A percentile compares a stretch with the other conserved stretches of the same genome.
phyloP scores from a whole-genome alignment of 345 rosid genomes.

The Aegle marmelos region DNA sequence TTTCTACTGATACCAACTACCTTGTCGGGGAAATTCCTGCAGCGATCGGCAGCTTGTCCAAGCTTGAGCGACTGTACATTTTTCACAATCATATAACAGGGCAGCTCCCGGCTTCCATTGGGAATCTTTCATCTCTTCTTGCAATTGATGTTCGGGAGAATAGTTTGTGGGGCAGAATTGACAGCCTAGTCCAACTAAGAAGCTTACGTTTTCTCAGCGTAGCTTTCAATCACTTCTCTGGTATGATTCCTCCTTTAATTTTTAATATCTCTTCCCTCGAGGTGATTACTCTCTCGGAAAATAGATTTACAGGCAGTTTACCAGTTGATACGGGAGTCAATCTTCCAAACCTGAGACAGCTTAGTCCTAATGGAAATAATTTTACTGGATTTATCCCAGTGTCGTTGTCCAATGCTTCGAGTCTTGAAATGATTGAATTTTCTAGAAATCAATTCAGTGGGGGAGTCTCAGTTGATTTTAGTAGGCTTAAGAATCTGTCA shows the following conservation, averaged over 20 bases:
- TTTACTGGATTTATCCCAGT: constrained; percentile 18
- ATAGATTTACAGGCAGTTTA: constrained; percentile 21
- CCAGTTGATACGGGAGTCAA: background rate
- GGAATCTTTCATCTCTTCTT: constrained; percentile 17
- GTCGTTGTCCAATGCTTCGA: constrained; percentile 26
- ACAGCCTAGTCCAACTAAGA: no score
- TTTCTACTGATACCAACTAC: rapidly evolving
- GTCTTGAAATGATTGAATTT: background rate
- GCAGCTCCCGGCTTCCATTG: background rate
- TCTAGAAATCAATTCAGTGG: background rate
- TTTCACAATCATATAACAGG: background rate
- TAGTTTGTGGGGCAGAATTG: background rate
- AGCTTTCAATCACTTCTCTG: no score
- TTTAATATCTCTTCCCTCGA: constrained; percentile 10
- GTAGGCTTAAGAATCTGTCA: background rate
- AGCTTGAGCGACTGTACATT: background rate
- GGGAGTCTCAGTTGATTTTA: constrained; percentile 8
- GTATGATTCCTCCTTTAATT: no score
- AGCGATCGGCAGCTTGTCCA: background rate
- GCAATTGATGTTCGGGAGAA: rapidly evolving
- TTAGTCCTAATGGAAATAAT: background rate
- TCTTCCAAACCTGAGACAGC: constrained; percentile 13
- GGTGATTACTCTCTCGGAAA: rapidly evolving
- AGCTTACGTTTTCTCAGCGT: no score
- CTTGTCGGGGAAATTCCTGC: constrained; percentile 11